These are phyloP conservation scores for Mentha longifolia DNA, from an alignment of 257 asterid genomes.

Conservation along the genomic window DNA sequence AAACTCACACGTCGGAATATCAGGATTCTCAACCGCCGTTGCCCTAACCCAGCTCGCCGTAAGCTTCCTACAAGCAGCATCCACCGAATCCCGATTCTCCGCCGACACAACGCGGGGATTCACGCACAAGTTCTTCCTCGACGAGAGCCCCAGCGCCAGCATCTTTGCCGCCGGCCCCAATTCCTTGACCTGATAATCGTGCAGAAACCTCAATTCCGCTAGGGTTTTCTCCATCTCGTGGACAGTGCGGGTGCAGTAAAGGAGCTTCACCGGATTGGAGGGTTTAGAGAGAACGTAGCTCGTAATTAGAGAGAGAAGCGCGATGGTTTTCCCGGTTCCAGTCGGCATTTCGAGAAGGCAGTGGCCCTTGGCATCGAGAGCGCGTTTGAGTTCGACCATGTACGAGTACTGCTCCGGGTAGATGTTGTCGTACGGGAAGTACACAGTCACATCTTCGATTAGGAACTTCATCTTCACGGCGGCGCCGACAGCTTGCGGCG, in stretches of 20 bases:
- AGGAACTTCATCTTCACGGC: slow-evolving; percentile 72
- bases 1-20: slow-evolving; percentile 72
- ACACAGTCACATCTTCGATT: slow-evolving; percentile 90
- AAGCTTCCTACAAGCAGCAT: slow-evolving; percentile 91
- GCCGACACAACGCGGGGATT: slow-evolving; percentile 84
- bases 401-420: slow-evolving; percentile 93
- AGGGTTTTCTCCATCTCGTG: slow-evolving; percentile 99
- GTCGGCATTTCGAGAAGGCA: slow-evolving; percentile 98
- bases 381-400: slow-evolving; percentile 94
- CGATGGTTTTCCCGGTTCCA: slow-evolving; percentile 94
- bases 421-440: slow-evolving; percentile 91
- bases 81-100: slow-evolving; percentile 95
- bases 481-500: slow-evolving; percentile 30
- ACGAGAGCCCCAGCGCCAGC: slow-evolving; percentile 85
- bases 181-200: slow-evolving; percentile 71
- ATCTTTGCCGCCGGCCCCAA: slow-evolving; percentile 70
- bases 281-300: slow-evolving; percentile 82
- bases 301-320: slow-evolving; percentile 86
- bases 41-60: slow-evolving; percentile 96
- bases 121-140: slow-evolving; percentile 92
- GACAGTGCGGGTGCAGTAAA: slow-evolving; percentile 95
- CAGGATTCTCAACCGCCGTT: slow-evolving; percentile 71
- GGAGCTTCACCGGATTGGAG: slow-evolving; percentile 68
- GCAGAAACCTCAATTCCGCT: slow-evolving; percentile 77
- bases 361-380: slow-evolving; percentile 94